A percentile compares a stretch with the other conserved stretches of the same genome.
Evolutionary conservation across 495 filamentous ascomycete genomes (phyloP).

Genomic region (Aspergillus biplanus): DNA sequence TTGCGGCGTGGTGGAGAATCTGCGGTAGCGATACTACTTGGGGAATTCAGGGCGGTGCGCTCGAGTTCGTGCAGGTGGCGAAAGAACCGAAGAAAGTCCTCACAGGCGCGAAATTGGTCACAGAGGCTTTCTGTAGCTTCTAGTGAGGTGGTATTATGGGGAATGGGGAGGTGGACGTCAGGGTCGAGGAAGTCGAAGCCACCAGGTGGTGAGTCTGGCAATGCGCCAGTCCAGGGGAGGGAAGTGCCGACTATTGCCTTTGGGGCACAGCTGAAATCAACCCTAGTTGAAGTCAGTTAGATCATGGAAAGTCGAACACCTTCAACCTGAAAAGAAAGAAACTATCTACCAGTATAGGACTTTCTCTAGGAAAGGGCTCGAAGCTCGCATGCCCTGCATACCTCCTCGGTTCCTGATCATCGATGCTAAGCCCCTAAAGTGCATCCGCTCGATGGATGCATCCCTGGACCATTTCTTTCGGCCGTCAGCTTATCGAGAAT

Average conservation of each 20-base stretch:
- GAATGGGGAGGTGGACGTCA: slow-evolving; percentile 25
- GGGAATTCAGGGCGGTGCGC: slow-evolving; percentile 22
- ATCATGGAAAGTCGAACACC: not conserved
- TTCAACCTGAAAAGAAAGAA: too few species aligned
- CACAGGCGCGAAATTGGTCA: slow-evolving; percentile 30
- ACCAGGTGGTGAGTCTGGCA: slow-evolving; percentile 24
- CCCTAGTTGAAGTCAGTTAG: slow-evolving; percentile 23
- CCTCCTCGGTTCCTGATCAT: slow-evolving; percentile 34
- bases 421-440: slow-evolving; percentile 31
- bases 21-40: slow-evolving; percentile 14
- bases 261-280: slow-evolving; percentile 34
- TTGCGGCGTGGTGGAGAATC: slow-evolving; percentile 17
- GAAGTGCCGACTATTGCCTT: slow-evolving; percentile 32
- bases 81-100: slow-evolving; percentile 35
- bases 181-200: slow-evolving; percentile 26
- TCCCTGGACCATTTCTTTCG: slow-evolving; percentile 38
- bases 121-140: slow-evolving; percentile 26
- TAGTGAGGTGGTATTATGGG: slow-evolving; percentile 15
- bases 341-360: slow-evolving; percentile 30
- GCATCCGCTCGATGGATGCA: slow-evolving; percentile 35
- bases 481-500: slow-evolving; percentile 16
- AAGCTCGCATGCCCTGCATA: slow-evolving; percentile 29
- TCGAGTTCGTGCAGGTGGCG: slow-evolving; percentile 28
- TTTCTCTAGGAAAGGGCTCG: slow-evolving; percentile 31
- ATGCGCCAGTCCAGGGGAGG: slow-evolving; percentile 30